phyloP scores from a whole-genome alignment of 768 basidiomycete species.

The Leccinellum albellum region DNA sequence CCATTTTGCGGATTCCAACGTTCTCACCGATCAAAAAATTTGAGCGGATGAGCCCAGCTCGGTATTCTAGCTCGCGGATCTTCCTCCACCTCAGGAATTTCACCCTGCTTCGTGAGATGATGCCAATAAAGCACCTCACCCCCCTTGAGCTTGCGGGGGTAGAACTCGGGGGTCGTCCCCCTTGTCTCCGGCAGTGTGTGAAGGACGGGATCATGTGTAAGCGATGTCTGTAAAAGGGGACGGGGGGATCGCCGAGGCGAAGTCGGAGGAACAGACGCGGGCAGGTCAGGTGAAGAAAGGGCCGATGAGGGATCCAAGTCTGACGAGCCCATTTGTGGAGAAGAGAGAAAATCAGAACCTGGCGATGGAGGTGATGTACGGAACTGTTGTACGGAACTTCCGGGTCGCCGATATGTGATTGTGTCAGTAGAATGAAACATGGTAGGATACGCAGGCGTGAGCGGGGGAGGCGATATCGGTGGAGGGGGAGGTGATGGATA shows the following conservation, averaged over 20 bases:
- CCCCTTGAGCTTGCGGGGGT: conserved; percentile 40
- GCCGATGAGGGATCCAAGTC: conserved; percentile 22
- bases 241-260: conserved; percentile 25
- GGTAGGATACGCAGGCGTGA: conserved; percentile 29
- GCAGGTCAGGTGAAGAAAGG: conserved; percentile 25
- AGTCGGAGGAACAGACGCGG: conserved; percentile 13
- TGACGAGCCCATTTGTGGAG: conserved; percentile 21
- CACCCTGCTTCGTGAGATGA: conserved; percentile 65
- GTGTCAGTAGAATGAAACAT: conserved; percentile 20
- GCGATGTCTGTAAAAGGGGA: conserved; percentile 11
- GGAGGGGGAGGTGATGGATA: conserved; percentile 30
- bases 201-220: conserved; percentile 7
- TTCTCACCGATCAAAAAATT: conserved; percentile 29
- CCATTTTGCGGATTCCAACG: conserved; percentile 8
- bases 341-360: conserved; percentile 20
- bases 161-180: conserved; percentile 18
- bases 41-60: conserved; percentile 3
- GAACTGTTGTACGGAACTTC: conserved; percentile 14
- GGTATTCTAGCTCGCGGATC: conserved; percentile 49
- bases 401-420: conserved; percentile 22
- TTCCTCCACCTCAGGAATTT: conserved; percentile 66
- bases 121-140: conserved; percentile 77
- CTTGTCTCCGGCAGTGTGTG: conserved; percentile 13
- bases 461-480: conserved; percentile 31
- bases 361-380: conserved; percentile 15